phyloP scores from a whole-genome alignment of 805 yeast species.

The Cyberlindnera amylophila region DNA sequence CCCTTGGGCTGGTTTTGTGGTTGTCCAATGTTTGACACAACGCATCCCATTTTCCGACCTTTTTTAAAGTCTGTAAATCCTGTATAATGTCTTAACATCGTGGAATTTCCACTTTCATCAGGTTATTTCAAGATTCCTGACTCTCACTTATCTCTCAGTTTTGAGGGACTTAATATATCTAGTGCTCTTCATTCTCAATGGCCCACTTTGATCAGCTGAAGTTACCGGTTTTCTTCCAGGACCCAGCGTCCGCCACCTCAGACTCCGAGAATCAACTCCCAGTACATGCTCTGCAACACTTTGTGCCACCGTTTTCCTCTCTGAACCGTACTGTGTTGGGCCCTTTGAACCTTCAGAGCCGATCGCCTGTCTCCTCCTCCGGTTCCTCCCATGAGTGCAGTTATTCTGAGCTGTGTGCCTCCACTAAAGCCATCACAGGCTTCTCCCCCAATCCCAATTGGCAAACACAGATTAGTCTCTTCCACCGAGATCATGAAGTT shows the following conservation, averaged over 20 bases:
- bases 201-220: neutral
- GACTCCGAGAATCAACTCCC: conserved; percentile 2
- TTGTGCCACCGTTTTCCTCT: no score
- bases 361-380: conserved; percentile 1
- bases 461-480: conserved; percentile 2
- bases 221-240: neutral
- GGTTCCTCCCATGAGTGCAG: neutral
- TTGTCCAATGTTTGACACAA: no score
- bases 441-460: neutral
- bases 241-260: neutral
- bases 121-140: no score
- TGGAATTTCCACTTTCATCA: no score
- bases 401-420: conserved; percentile 1
- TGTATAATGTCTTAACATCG: no score
- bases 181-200: neutral
- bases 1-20: no score
- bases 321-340: conserved; percentile 1
- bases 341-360: neutral
- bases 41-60: no score
- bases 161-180: no score
- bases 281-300: no score
- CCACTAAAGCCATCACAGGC: conserved; percentile 1
- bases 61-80: no score
- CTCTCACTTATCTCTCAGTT: no score
- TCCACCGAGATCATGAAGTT: neutral